These are phyloP conservation scores for Ascochyta koolunga DNA, from an alignment of 2,329 filamentous ascomycete genomes.

Conservation along the genomic window DNA sequence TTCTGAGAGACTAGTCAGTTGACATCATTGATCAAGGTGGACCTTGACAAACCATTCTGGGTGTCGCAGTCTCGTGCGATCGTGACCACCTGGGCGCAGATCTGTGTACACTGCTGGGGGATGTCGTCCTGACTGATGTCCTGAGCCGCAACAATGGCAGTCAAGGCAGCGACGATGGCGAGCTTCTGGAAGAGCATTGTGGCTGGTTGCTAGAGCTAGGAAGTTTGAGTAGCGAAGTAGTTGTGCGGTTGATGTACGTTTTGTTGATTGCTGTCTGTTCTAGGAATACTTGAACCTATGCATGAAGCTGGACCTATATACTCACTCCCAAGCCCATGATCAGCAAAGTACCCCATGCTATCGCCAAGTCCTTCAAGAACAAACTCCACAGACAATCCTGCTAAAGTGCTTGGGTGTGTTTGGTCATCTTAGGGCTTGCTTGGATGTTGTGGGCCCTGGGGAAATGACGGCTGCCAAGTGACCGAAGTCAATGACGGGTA, in stretches of 20 bases:
- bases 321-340: background rate
- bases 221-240: background rate
- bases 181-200: conserved; percentile 34
- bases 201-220: background rate
- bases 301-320: conserved; percentile 5
- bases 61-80: conserved; percentile 35
- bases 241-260: background rate
- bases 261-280: background rate
- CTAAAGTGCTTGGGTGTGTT: background rate
- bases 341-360: background rate
- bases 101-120: conserved; percentile 33
- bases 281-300: background rate
- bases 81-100: conserved; percentile 34
- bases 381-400: background rate
- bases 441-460: conserved; percentile 3
- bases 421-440: background rate
- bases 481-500: background rate
- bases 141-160: conserved; percentile 29
- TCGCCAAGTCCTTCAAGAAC: conserved; percentile 2
- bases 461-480: conserved; percentile 10
- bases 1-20: conserved; percentile 12
- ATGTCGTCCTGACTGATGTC: conserved; percentile 42
- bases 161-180: conserved; percentile 31
- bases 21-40: background rate
- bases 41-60: conserved; percentile 21